phyloP scores from a whole-genome alignment of 371 early-diverging fungal species.

The Mortierella sp. region DNA sequence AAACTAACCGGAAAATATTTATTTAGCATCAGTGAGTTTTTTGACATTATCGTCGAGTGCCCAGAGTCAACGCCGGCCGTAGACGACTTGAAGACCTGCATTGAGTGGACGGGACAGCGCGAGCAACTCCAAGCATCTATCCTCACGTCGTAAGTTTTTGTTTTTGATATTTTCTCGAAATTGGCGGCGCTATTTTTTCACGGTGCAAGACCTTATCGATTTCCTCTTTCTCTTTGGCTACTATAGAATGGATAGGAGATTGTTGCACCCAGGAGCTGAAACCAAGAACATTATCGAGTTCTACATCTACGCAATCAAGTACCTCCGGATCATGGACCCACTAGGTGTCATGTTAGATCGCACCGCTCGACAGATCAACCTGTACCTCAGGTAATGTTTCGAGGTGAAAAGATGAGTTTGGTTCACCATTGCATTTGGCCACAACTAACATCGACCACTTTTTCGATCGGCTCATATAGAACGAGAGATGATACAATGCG shows the following conservation, averaged over 20 bases:
- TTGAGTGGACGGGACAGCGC: conserved; percentile 52
- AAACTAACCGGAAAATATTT: not conserved
- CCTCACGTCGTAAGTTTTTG: conserved; percentile 40
- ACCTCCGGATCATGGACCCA: conserved; percentile 71
- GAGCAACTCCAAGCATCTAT: conserved; percentile 45
- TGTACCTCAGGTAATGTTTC: conserved; percentile 59
- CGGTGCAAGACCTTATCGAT: not conserved
- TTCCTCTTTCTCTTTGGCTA: not conserved
- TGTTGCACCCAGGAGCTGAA: conserved; percentile 75
- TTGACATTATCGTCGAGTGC: conserved; percentile 73
- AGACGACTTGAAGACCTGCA: conserved; percentile 59
- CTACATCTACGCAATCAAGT: conserved; percentile 70
- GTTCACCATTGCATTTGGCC: not conserved
- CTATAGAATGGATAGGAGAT: conserved; percentile 61
- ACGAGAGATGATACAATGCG: conserved; percentile 69
- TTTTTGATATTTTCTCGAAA: not conserved
- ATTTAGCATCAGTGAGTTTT: conserved; percentile 66
- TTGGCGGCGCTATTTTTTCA: not conserved
- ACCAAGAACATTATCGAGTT: conserved; percentile 71
- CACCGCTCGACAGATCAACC: conserved; percentile 64
- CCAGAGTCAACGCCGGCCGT: conserved; percentile 69
- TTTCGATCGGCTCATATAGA: conserved; percentile 23
- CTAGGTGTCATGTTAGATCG: conserved; percentile 68
- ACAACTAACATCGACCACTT: not conserved
- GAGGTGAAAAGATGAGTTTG: not conserved